These are phyloP conservation scores for Inonotus hispidus DNA, from an alignment of 1,284 basidiomycete species.

Conservation along the genomic window DNA sequence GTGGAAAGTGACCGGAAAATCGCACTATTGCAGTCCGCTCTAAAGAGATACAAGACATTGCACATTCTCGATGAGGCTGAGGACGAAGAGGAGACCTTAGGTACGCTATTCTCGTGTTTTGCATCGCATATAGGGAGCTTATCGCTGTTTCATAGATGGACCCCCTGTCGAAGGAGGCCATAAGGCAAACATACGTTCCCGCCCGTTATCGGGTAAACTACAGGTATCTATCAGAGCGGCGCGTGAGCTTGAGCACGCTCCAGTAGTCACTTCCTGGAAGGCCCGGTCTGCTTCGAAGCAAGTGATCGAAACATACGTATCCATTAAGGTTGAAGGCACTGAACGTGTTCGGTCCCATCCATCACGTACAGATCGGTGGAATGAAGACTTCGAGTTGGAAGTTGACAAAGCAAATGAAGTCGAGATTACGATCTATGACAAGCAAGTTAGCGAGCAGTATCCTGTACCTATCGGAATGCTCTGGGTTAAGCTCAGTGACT, in stretches of 20 bases:
- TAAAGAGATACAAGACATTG: conserved; percentile 95
- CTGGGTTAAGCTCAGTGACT: conserved; percentile 93
- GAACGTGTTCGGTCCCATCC: conserved; percentile 90
- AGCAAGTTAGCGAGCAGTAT: conserved; percentile 72
- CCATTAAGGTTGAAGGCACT: conserved; percentile 95
- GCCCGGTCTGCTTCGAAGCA: conserved; percentile 76
- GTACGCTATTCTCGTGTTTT: conserved; percentile 31
- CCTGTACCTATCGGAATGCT: conserved; percentile 91
- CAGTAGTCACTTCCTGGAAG: conserved; percentile 52
- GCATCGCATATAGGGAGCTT: conserved; percentile 15
- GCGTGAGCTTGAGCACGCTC: conserved; percentile 92
- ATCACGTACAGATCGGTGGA: conserved; percentile 93
- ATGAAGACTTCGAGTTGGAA: conserved; percentile 93
- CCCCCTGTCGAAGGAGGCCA: conserved; percentile 79
- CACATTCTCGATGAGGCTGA: conserved; percentile 89
- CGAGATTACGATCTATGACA: conserved; percentile 95
- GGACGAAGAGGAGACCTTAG: conserved; percentile 67
- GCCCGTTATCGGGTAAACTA: conserved; percentile 92
- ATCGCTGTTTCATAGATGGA: conserved; percentile 26
- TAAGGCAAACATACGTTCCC: conserved; percentile 85
- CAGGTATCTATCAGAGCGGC: conserved; percentile 86
- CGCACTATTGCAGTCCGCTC: conserved; percentile 83
- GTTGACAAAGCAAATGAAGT: conserved; percentile 99
- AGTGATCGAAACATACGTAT: conserved; percentile 83
- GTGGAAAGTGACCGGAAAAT: conserved; percentile 97